Base-by-base conservation (phyloP, 169 alveolate genomes). In the Cryptosporidium felis region DNA sequence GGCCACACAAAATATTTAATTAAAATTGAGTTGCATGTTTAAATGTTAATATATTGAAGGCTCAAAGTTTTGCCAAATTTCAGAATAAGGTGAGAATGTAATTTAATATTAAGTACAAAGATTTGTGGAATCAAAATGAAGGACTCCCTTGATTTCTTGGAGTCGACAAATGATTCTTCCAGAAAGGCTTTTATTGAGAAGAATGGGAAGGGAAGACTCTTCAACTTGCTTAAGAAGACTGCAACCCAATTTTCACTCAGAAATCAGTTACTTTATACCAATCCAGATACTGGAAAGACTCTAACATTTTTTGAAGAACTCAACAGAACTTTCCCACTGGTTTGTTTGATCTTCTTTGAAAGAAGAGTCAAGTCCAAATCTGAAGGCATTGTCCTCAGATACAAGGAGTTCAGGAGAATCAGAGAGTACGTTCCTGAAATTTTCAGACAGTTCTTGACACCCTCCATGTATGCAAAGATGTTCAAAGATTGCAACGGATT, bases 311-410 rank as follows among this genome's bases (percentile, higher is more conserved):
- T 49, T 49, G 82, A 74, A 8, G 82, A 74, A 9, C 51, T 74
- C n/a, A 74, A 56, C 23, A 49, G 67, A 51, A 36, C 51, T 4
- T 56, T 74, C 23, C 82, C 82, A 6, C 32, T 53, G 10, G 21
- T 74, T 3, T 74, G 82, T 23, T 16, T 74, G 34, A 16, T 74
- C 12, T 53, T 74, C n/a, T 74, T 53, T 53, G 67, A 74, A 32
- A 74, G 82, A 40, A 60, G 82, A 49, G 65, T 74, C n/a, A 74
- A 59, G 61, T 74, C 82, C 49, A 53, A 74, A 18, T 74, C 82
- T 23, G 67, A 74, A 28, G 82, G 82, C 9, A 74, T 74, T 14
- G 82, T 56, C 3, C 26, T 74, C 10, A 49, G 82, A 26, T 74
- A 74, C 38, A 74, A 74, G 26, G 82, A 74, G 30, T 74, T 74